Evolutionary conservation across 306 rosid species (phyloP), one percentile per base, ranked within the genome.

Genomic region (Sesbania bispinosa): DNA sequence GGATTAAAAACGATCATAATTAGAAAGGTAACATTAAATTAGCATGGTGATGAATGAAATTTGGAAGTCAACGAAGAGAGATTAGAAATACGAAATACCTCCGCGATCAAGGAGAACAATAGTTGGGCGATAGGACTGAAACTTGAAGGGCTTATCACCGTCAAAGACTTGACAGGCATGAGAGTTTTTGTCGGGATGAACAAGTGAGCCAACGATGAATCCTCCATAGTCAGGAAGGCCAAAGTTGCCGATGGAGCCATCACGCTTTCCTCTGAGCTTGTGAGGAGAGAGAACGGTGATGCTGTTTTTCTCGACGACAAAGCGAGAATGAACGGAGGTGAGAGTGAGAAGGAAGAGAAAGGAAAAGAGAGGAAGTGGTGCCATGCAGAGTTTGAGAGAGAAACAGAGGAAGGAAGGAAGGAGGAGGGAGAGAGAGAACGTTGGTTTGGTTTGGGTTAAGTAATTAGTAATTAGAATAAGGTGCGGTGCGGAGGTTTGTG

Each of bases 151-250:
- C 82, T 80, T 90, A 55, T 86, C 91, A 30, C 92, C 95, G 1
- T 87, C 87, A 52, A 90, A 94, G 14, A 82, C 83, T 13, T 78
- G 33, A 24, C 99, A 94, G 0, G 86, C 99, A 21, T 26, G 53
- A 36, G 89, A 27, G 1, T 64, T 85, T 73, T 77, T 82, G 0
- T 74, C 79, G 1, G 99, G 95, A 77, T 94, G 89, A 24, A 83
- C 75, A 10, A 91, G 84, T 10, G 88, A 76, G 8, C 99, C 99
- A 6, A 88, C 74, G 4, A 94, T 60, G 67, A 59, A 94, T 0
- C 96, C 99, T 42, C 99, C 99, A 60, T 94, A 94, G 50, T 90
- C 88, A 0, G 99, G 99, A 46, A 91, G 46, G n/a, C 99, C 99
- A 29, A 94, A 94, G 85, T 94, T 94, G 3, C 82, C 97, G 11